phyloP scores from a whole-genome alignment of 164 flowering plant species.

The Paratinospora sagittata region DNA sequence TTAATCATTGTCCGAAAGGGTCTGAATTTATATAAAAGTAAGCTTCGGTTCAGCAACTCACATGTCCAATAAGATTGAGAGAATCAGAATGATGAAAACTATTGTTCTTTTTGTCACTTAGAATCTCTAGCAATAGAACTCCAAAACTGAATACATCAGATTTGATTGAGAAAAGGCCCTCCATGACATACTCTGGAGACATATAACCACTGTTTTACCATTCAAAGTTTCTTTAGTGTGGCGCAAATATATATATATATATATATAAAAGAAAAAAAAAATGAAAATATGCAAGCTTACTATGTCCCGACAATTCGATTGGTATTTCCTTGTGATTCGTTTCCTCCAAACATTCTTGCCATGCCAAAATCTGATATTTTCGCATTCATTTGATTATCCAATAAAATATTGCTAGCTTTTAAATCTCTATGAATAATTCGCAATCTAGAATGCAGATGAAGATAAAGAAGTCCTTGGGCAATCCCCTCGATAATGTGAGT shows the following conservation, averaged over 20 bases:
- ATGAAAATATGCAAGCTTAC: background rate
- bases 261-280: no score
- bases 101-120: constrained; percentile 4
- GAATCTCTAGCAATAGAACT: background rate
- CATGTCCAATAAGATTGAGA: no score
- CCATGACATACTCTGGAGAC: constrained; percentile 3
- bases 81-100: background rate
- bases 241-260: no score
- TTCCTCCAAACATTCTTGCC: constrained; percentile 6
- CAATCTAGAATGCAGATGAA: constrained; percentile 9
- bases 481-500: background rate
- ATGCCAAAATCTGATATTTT: constrained; percentile 5
- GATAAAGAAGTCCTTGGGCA: constrained; percentile 11
- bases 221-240: background rate
- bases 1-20: background rate
- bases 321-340: constrained; percentile 10
- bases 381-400: constrained; percentile 1
- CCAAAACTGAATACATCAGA: background rate
- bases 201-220: background rate
- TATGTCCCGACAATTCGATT: constrained; percentile 7
- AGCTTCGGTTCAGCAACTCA: background rate
- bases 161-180: constrained; percentile 14
- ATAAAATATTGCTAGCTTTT: constrained; percentile 12
- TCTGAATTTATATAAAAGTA: background rate
- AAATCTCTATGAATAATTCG: constrained; percentile 12